phyloP scores from a whole-genome alignment of 805 yeast species.

The Cyberlindnera xishuangbannaensis region DNA sequence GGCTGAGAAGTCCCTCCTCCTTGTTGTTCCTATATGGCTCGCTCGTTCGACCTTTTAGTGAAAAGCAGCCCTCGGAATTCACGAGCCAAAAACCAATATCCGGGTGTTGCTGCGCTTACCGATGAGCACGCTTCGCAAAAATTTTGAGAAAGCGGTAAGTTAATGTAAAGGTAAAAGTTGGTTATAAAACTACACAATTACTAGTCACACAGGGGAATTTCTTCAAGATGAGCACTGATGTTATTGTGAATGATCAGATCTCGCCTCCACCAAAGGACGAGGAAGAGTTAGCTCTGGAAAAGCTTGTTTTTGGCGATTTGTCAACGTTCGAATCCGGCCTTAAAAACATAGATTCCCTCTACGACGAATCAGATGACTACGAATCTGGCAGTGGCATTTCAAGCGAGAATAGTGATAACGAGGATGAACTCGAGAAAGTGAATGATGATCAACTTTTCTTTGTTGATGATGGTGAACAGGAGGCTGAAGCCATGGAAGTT shows the following conservation, averaged over 20 bases:
- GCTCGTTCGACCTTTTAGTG: neutral
- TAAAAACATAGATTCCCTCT: conserved; percentile 51
- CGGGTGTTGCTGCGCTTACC: conserved; percentile 9
- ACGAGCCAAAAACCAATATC: no score
- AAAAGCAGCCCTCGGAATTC: conserved; percentile 2
- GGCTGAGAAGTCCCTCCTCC: no score
- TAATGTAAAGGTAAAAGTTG: no score
- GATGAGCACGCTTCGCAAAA: conserved; percentile 7
- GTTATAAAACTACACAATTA: no score
- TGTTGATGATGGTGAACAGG: conserved; percentile 42
- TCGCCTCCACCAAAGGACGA: conserved; percentile 65
- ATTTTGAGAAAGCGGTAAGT: no score
- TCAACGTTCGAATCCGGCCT: conserved; percentile 67
- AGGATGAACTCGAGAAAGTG: conserved; percentile 27
- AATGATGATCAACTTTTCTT: conserved; percentile 49
- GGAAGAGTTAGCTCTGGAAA: conserved; percentile 76
- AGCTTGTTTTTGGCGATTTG: conserved; percentile 83
- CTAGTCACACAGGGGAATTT: no score
- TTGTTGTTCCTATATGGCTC: no score
- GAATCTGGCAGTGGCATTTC: conserved; percentile 35
- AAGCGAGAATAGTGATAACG: conserved; percentile 23
- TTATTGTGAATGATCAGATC: conserved; percentile 12
- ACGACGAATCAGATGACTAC: conserved; percentile 33
- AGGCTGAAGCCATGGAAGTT: conserved; percentile 11
- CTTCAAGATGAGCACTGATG: no score